These are phyloP conservation scores for Fusarium clavum DNA, from an alignment of 2,329 filamentous ascomycete species.

Conservation along the genomic window DNA sequence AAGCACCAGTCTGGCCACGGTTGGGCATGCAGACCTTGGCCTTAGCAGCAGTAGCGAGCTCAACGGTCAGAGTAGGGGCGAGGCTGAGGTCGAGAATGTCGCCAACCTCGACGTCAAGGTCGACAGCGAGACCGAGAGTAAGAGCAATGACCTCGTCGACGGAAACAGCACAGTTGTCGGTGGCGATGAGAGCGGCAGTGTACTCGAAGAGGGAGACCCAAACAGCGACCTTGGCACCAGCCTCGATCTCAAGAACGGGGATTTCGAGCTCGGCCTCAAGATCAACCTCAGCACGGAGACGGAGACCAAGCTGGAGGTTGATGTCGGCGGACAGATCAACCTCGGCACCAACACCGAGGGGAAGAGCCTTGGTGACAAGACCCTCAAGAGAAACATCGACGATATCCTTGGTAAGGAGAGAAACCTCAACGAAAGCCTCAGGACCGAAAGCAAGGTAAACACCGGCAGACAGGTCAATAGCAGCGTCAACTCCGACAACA, in stretches of 20 bases:
- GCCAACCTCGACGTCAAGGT: slow-evolving; percentile 41
- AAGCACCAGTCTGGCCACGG: slow-evolving; percentile 33
- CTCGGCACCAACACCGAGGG: slow-evolving; percentile 41
- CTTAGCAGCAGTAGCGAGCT: slow-evolving; percentile 45
- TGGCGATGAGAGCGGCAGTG: slow-evolving; percentile 55
- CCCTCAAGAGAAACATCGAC: slow-evolving; percentile 57
- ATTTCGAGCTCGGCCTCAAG: slow-evolving; percentile 50
- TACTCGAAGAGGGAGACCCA: slow-evolving; percentile 68
- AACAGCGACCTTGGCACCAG: slow-evolving; percentile 59
- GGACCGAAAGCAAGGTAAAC: slow-evolving; percentile 63
- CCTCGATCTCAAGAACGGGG: slow-evolving; percentile 48
- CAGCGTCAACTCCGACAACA: slow-evolving; percentile 60
- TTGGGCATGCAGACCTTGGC: slow-evolving; percentile 31
- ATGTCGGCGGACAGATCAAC: slow-evolving; percentile 56
- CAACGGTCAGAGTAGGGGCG: slow-evolving; percentile 56
- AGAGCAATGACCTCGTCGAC: slow-evolving; percentile 40
- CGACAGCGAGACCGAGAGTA: slow-evolving; percentile 41
- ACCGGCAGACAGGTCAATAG: slow-evolving; percentile 61
- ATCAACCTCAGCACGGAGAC: slow-evolving; percentile 61
- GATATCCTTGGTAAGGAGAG: slow-evolving; percentile 55
- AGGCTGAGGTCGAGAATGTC: slow-evolving; percentile 53
- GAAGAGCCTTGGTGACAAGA: slow-evolving; percentile 44
- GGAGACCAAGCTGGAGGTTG: slow-evolving; percentile 61
- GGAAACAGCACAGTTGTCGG: slow-evolving; percentile 52
- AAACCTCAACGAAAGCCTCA: slow-evolving; percentile 55